Conservation (phyloP, 2,329 filamentous ascomycete genomes). For the Cladosporium sphaerospermum region DNA sequence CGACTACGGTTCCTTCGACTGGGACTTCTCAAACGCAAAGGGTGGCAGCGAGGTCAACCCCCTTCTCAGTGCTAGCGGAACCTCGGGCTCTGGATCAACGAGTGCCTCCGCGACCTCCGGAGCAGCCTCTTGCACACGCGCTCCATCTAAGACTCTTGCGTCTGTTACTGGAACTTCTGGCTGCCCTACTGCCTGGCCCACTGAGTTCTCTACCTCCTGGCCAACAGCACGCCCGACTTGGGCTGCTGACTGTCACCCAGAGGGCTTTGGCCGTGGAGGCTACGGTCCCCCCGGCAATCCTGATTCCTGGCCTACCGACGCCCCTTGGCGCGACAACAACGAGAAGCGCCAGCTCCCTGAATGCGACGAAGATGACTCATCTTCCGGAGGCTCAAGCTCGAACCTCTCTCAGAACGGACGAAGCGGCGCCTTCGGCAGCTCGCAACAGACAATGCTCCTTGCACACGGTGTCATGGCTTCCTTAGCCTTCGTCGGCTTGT, state of each 20-base stretch:
- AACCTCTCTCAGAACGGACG: constrained; percentile 6
- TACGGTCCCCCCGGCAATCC: neutral
- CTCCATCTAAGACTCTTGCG: constrained; percentile 10
- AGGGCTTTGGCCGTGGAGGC: constrained; percentile 3
- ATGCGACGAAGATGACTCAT: neutral
- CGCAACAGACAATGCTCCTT: constrained; percentile 29
- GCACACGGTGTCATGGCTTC: constrained; percentile 40
- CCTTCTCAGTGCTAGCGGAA: constrained; percentile 25
- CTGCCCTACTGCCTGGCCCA: constrained; percentile 16
- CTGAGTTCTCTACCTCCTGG: constrained; percentile 14
- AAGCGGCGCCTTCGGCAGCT: constrained; percentile 14
- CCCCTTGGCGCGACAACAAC: constrained; percentile 8
- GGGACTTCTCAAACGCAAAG: constrained; percentile 45
- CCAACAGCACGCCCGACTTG: constrained; percentile 15
- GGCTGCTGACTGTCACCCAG: constrained; percentile 11
- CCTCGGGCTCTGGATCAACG: constrained; percentile 3
- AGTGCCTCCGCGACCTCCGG: neutral
- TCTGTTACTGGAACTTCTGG: constrained; percentile 14
- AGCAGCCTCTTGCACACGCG: constrained; percentile 2
- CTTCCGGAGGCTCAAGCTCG: neutral
- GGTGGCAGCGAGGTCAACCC: constrained; percentile 45
- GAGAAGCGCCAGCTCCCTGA: constrained; percentile 12
- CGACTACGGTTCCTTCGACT: constrained; percentile 32
- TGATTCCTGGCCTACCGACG: constrained; percentile 13
- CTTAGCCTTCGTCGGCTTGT: constrained; percentile 41